A percentile compares a stretch with the other conserved stretches of the same genome.
phyloP scores from a whole-genome alignment of 2,329 filamentous ascomycete genomes.

The Delphinella strobiligena region DNA sequence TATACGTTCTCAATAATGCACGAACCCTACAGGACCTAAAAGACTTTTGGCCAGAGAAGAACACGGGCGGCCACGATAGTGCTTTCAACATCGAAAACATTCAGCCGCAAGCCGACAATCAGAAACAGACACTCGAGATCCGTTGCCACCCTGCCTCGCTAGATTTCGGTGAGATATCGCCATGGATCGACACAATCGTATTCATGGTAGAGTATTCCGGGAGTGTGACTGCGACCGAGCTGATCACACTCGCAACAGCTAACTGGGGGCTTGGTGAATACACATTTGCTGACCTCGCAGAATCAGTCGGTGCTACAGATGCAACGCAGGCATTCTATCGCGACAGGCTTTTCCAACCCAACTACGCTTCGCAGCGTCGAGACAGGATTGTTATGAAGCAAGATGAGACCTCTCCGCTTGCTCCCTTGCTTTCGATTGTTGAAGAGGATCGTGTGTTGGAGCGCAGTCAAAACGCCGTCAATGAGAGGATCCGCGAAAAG shows the following conservation, averaged over 20 bases:
- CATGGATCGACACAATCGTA: conserved; percentile 1
- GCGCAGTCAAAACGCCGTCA: not conserved
- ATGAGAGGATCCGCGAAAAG: conserved; percentile 2
- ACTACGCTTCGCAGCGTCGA: not conserved
- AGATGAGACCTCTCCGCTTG: not conserved
- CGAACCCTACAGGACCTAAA: not conserved
- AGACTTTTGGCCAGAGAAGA: not conserved
- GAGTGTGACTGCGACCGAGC: not conserved
- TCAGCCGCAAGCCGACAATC: not conserved
- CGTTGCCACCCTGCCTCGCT: not conserved
- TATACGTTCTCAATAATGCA: not conserved
- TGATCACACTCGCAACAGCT: not conserved
- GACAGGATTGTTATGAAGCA: not conserved
- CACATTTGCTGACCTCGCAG: not conserved
- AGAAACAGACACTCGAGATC: not conserved
- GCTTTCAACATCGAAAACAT: too few species aligned
- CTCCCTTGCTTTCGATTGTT: not conserved
- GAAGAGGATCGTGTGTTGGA: not conserved
- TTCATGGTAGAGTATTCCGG: not conserved
- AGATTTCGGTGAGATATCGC: not conserved
- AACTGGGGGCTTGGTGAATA: not conserved
- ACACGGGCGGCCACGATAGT: too few species aligned
- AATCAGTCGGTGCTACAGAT: not conserved
- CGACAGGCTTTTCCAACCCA: not conserved
- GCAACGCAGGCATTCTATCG: not conserved